A percentile compares a stretch with the other conserved stretches of the same genome.
These are phyloP conservation scores for Iris macrosiphon DNA, from an alignment of 106 monocot genomes.

Conservation along the genomic window DNA sequence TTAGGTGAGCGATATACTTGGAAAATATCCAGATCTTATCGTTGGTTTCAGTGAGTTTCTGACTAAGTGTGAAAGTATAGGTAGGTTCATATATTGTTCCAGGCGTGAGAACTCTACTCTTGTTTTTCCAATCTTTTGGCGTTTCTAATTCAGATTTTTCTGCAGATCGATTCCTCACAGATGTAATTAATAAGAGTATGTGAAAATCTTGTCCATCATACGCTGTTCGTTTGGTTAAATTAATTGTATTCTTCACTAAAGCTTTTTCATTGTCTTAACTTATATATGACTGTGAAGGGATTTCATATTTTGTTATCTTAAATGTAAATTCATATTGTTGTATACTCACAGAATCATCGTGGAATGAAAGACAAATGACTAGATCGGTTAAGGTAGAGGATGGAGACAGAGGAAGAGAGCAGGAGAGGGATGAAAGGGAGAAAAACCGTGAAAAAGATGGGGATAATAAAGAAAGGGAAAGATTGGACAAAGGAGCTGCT, in stretches of 20 bases:
- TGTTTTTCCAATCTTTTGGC: conserved; percentile 1
- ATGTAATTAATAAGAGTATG: conserved; percentile 73
- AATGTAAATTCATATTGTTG: neutral
- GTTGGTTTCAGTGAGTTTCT: conserved; percentile 70
- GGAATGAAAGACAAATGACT: conserved; percentile 29
- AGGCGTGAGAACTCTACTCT: neutral
- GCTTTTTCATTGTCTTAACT: neutral
- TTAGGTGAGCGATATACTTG: conserved; percentile 63
- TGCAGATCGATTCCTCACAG: conserved; percentile 70
- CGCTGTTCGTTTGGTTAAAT: neutral
- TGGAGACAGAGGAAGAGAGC: conserved; percentile 54
- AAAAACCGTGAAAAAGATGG: conserved; percentile 52
- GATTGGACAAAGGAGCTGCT: conserved; percentile 24
- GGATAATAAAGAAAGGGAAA: conserved; percentile 56
- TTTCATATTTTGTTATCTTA: no score
- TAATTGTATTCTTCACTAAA: neutral
- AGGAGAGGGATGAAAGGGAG: conserved; percentile 27
- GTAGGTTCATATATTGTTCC: conserved; percentile 15
- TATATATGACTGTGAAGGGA: no score
- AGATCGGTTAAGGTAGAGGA: conserved; percentile 49
- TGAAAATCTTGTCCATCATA: neutral
- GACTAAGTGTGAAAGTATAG: conserved; percentile 50
- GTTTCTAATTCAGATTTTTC: conserved; percentile 8
- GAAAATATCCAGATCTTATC: conserved; percentile 71
- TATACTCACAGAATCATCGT: conserved; percentile 14